These are phyloP conservation scores for Podospora pseudopauciseta DNA, from an alignment of 495 filamentous ascomycete species.

Conservation along the genomic window DNA sequence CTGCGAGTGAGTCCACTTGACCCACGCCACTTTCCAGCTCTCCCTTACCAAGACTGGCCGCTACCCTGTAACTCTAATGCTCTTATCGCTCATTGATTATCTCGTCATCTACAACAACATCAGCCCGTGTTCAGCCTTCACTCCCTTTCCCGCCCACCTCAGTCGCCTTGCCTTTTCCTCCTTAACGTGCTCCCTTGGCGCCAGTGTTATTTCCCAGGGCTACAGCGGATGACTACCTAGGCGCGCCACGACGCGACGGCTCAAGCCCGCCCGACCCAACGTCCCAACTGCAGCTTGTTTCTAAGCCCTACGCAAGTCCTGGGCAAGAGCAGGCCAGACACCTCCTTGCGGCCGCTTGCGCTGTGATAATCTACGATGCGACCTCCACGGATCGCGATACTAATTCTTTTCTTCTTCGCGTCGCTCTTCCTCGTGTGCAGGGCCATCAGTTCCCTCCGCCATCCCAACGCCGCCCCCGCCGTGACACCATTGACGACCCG, in stretches of 20 bases:
- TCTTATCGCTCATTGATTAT: background rate
- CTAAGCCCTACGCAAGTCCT: background rate
- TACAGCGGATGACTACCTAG: slow-evolving; percentile 10
- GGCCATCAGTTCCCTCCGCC: slow-evolving; percentile 35
- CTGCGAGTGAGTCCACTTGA: background rate
- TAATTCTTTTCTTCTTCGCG: slow-evolving; percentile 45
- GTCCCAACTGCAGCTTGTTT: background rate
- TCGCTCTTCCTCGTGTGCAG: slow-evolving; percentile 48
- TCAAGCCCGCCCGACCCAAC: slow-evolving; percentile 1
- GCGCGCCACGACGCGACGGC: slow-evolving; percentile 15
- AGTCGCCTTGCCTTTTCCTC: background rate
- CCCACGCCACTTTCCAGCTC: background rate
- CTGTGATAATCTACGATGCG: slow-evolving; percentile 37
- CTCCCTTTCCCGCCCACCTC: background rate
- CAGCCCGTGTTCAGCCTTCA: background rate
- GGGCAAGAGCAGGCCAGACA: background rate
- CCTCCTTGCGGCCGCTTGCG: background rate
- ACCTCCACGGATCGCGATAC: slow-evolving; percentile 43
- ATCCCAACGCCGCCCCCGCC: slow-evolving; percentile 26
- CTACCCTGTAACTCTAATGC: background rate
- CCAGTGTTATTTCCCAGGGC: background rate
- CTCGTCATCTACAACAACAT: background rate
- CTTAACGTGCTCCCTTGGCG: background rate
- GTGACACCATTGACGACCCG: slow-evolving; percentile 21
- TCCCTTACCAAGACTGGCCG: background rate